Evolutionary conservation across 768 basidiomycete genomes (phyloP), one percentile per base, ranked within the genome.

Genomic region (Mrakia gelida): DNA sequence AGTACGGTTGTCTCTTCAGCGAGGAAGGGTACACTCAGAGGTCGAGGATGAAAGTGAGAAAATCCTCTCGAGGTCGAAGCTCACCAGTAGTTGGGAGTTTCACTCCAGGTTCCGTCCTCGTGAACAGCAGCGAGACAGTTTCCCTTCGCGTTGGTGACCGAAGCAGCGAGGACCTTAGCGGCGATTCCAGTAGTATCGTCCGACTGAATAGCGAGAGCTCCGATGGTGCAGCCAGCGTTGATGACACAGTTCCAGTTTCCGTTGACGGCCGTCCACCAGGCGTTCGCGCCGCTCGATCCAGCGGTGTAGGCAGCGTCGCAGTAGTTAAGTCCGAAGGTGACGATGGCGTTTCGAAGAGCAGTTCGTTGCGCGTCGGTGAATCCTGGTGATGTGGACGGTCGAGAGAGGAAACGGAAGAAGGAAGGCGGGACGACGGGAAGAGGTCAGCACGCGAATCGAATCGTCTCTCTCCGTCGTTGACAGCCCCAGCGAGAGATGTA

Each of bases 11-110:
- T 16, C 7, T 18, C 18, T 5, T 43, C 43, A 11, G 43, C 45
- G 41, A 32, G 16, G 41, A 75, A 23, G 79, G 79, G 71, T 11
- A 38, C 38, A 3, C 38, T 38, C 38, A 3, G 38, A 8, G 8
- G 38, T 8, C 38, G 43, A 15, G 15, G 0, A 38, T 9, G 23
- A 23, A 7, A 18, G 9, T 0, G 49, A 15, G 3, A 9, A 52
- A 0, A 21, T 5, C 10, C 43, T 65, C 1, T 34, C 15, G 1
- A 45, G 62, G 15, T 26, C 8, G 59, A 34, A 28, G 43, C 52
- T 34, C 93, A 93, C 93, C 93, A 95, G 82, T 94, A 96, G 85
- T 98, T 93, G 52, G 92, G 87, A 0, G 95, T 97, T 85, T 99
- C 97, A 32, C 89, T 86, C 95, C 96, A 98, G 26, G 93, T 91